Evolutionary conservation across 176 grass and related monocot species (phyloP), one percentile per base, ranked within the genome.

Genomic region (Otatea glauca): DNA sequence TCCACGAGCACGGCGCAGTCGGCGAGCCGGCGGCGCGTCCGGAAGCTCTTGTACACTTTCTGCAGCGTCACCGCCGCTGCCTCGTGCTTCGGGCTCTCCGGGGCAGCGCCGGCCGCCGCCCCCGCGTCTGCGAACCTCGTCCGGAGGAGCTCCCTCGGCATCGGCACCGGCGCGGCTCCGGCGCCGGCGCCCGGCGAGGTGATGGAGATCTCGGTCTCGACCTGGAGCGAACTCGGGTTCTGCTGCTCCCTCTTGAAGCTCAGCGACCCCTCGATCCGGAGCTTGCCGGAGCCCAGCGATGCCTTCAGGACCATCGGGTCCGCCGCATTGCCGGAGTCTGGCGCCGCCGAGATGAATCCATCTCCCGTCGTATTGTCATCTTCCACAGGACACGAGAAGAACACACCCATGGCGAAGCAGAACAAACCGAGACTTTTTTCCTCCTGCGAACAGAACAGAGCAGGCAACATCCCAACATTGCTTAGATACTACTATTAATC

Each of bases 31-130:
- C 94, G 89, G 41, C 94, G 91, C 17, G 94, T 97, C 18, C 92
- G 83, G 85, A 97, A 97, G 90, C 94, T 97, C 78, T 97, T 94
- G 86, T 97, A 97, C 47, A 97, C 92, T 86, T 97, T 97, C 89
- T 97, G 95, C 78, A 97, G 53, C 77, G 90, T 97, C 23, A 92
- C 79, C 1, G 92, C 85, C 18, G 89, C 95, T 3, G 92, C 87
- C 77, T 94, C 81, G 9, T 97, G 92, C 73, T 92, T 91, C 0
- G 92, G 92, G 74, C 86, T 89, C 65, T 89, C 89, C 18, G 79
- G 82, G 7, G 45, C 50, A 4, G 70, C 3, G 0, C 49, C 8
- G 3, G 83, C 56, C 0, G 45, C 23, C 1, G 20, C 23, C 21
- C 13, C 45, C 0, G 65, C 70, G 70, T 90, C 84, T 5, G 79